These are phyloP conservation scores for Pulveroboletus sp. DNA, from an alignment of 768 basidiomycete genomes.

Conservation along the genomic window DNA sequence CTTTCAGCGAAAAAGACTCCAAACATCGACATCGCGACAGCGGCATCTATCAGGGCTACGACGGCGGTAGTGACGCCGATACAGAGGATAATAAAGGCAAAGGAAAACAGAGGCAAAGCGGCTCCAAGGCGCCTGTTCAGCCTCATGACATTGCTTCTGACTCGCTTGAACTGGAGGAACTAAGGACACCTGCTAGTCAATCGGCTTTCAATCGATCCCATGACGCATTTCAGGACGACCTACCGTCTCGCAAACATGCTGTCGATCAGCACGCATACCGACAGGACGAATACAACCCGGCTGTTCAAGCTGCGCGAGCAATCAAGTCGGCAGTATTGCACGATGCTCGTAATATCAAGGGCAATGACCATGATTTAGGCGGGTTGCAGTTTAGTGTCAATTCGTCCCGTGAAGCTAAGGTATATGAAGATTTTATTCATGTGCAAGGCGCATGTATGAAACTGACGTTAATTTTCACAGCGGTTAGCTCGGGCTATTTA, in stretches of 20 bases:
- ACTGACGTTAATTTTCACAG: constrained; percentile 30
- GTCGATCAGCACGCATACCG: constrained; percentile 19
- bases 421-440: constrained; percentile 16
- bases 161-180: constrained; percentile 10
- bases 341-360: constrained; percentile 69
- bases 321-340: constrained; percentile 70
- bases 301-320: constrained; percentile 58
- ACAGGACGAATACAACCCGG: constrained; percentile 38
- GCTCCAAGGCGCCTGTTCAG: background rate
- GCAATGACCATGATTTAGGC: constrained; percentile 41
- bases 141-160: constrained; percentile 6
- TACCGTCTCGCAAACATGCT: constrained; percentile 29
- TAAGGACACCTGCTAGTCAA: constrained; percentile 6
- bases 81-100: constrained; percentile 30
- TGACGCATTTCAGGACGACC: constrained; percentile 36
- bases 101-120: constrained; percentile 23
- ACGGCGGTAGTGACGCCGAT: constrained; percentile 32
- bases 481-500: constrained; percentile 69
- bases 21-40: constrained; percentile 29
- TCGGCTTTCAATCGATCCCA: constrained; percentile 2
- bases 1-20: constrained; percentile 45
- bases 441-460: background rate
- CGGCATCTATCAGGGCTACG: constrained; percentile 20
- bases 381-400: constrained; percentile 52
- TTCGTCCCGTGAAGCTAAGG: constrained; percentile 67